A percentile compares a stretch with the other conserved stretches of the same genome.
These are phyloP conservation scores for Sideroxylon spinosum DNA, from an alignment of 179 eudicot species.

Conservation along the genomic window DNA sequence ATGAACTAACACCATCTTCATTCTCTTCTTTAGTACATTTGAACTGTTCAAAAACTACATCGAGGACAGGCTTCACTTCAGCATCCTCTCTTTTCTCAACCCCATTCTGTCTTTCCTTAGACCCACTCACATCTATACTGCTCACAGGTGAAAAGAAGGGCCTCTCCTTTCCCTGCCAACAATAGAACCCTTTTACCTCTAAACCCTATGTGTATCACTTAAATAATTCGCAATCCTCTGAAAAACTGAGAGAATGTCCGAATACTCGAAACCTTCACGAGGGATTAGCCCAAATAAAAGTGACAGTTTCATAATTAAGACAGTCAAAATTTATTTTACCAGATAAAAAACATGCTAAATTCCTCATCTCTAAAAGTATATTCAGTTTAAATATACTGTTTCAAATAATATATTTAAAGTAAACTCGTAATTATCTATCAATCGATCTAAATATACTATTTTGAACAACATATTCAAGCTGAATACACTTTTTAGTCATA, in stretches of 20 bases:
- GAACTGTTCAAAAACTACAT: conserved; percentile 28
- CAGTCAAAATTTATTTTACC: too few species aligned
- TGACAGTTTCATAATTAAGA: too few species aligned
- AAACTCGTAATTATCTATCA: too few species aligned
- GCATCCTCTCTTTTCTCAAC: conserved; percentile 19
- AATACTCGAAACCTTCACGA: not conserved
- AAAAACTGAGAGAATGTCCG: not conserved
- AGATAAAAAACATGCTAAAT: too few species aligned
- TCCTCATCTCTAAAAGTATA: too few species aligned
- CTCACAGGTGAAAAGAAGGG: conserved; percentile 25
- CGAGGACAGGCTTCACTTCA: conserved; percentile 22
- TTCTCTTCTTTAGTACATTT: conserved; percentile 19
- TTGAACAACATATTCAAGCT: too few species aligned
- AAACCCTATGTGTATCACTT: not conserved
- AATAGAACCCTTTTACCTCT: not conserved
- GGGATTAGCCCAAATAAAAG: too few species aligned
- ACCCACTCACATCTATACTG: not conserved
- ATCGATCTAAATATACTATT: too few species aligned
- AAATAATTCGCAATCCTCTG: not conserved
- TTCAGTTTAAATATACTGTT: too few species aligned
- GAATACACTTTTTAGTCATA: too few species aligned
- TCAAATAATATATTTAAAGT: too few species aligned
- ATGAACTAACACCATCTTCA: conserved; percentile 9
- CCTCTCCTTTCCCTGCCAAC: conserved; percentile 33
- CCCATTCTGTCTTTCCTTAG: conserved; percentile 11